Conservation (phyloP, 331 rosid genomes). For the Rosa hybrid region DNA sequence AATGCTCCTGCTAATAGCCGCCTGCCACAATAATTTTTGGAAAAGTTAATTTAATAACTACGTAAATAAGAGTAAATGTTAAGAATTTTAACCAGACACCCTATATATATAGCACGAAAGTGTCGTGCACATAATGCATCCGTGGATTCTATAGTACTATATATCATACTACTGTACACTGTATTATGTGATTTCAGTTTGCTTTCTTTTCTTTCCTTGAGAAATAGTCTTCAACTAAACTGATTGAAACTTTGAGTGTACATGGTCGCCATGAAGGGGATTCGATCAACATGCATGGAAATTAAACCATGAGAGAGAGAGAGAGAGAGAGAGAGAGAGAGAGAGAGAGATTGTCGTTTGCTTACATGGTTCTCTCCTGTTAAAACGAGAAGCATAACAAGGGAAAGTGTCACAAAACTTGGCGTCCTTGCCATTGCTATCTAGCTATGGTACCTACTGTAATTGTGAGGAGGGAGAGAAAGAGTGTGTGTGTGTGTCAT, state of each 20-base stretch:
- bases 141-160: no score
- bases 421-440: constrained; percentile 23
- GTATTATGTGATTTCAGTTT: neutral
- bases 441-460: neutral
- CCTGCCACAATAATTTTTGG: neutral
- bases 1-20: neutral
- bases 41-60: no score
- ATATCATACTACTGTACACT: neutral
- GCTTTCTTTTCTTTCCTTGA: neutral
- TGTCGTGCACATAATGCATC: no score
- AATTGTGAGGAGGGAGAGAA: neutral
- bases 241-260: neutral
- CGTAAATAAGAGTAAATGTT: neutral
- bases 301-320: neutral
- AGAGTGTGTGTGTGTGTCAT: no score
- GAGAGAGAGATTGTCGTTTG: neutral
- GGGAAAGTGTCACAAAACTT: neutral
- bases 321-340: neutral
- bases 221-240: neutral
- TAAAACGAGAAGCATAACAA: constrained; percentile 3
- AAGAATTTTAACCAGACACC: no score
- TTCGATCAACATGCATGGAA: neutral
- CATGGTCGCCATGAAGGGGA: neutral
- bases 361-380: constrained; percentile 26
- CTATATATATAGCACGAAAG: no score